Evolutionary conservation across 1,284 basidiomycete species (phyloP), one percentile per base, ranked within the genome.

Genomic region (Sporisorium reilianum): DNA sequence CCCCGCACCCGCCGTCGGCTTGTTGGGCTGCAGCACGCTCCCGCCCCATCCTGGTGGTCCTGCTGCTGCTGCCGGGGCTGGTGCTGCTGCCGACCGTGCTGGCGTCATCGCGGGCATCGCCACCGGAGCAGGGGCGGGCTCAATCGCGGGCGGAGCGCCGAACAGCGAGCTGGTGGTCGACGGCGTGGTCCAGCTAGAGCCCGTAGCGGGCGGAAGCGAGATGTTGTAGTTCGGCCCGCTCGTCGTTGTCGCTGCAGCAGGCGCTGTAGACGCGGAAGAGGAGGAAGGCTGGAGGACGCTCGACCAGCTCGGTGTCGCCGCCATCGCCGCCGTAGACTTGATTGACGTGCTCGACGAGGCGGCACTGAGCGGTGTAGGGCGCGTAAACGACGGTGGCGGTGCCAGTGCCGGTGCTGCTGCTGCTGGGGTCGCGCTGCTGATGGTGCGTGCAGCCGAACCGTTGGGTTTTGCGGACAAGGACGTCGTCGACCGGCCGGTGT

Each of bases 191-290:
- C 63, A 75, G 18, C 20, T 38, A 1, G 64, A 57, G 0, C 71
- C 65, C 6, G 71, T 65, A 1, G 78, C 75, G 8, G 76, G 72
- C 4, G 71, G 44, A 0, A 79, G 59, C 16, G 55, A 52, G 70
- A 80, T 72, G 60, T 75, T 80, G 65, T 80, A 80, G 42, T 80
- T 80, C n/a, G 79, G 70, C 1, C 72, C 79, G 14, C 38, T 45
- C 1, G 46, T 56, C 0, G 34, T 28, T 11, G 26, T n/a, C 5
- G 46, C 18, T 30, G 46, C 26, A 1, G 18, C 28, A 30, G 25
- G 16, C 50, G 40, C 18, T 20, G 16, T 48, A 20, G 41, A 40
- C 8, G 28, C 16, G 36, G 53, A 30, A 7, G 69, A 56, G 12
- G 64, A 55, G 30, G 49, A 36, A 1, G 77, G 64, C 20, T 66